phyloP scores from a whole-genome alignment of 23 red algal genomes.

The Gracilaria domingensis region DNA sequence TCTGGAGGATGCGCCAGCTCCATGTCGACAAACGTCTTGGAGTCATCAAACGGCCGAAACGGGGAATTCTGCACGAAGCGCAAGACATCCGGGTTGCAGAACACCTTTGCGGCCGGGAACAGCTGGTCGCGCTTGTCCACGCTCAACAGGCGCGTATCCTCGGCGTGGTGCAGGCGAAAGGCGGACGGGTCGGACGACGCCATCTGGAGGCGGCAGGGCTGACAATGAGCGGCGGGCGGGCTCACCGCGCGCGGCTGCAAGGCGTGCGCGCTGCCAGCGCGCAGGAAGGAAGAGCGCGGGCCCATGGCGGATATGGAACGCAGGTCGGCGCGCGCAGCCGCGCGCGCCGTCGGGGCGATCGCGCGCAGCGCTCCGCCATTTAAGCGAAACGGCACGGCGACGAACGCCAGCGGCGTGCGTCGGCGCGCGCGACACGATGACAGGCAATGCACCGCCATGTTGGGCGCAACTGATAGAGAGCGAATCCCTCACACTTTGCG shows the following conservation, averaged over 20 bases:
- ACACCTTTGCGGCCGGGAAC: constrained; percentile 41
- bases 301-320: too few species aligned
- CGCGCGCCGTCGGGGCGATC: too few species aligned
- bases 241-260: too few species aligned
- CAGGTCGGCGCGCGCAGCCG: too few species aligned
- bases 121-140: not conserved
- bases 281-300: too few species aligned
- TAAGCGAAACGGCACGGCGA: too few species aligned
- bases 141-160: not conserved
- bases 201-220: not conserved
- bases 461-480: not conserved
- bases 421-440: not conserved
- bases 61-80: constrained; percentile 46
- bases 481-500: too few species aligned
- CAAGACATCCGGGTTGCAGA: constrained; percentile 42
- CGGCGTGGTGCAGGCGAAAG: not conserved
- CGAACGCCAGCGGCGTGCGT: too few species aligned
- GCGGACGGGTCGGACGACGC: not conserved
- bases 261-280: too few species aligned
- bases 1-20: not conserved
- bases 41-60: constrained; percentile 43
- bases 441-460: not conserved
- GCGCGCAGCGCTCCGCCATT: too few species aligned
- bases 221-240: not conserved
- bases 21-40: constrained; percentile 62